Evolutionary conservation across 2,329 filamentous ascomycete species (phyloP).

Genomic region (Aureobasidium leucospermi): DNA sequence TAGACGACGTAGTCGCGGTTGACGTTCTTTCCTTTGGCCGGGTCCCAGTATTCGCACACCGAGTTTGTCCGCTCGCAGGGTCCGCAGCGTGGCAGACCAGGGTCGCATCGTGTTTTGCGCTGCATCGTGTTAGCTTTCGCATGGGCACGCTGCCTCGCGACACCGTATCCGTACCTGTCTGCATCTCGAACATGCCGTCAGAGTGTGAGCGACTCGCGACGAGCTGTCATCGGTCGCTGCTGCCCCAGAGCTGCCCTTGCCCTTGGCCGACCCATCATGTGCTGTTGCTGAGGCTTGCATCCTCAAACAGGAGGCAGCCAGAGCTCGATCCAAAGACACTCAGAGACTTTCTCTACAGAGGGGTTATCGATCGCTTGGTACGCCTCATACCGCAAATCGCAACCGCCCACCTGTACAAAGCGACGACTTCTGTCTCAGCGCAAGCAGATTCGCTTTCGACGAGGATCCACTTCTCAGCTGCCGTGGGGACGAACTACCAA

Average conservation of each 20-base stretch:
- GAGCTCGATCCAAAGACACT: not conserved
- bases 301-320: not conserved
- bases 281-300: conserved; percentile 11
- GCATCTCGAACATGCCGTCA: conserved; percentile 74
- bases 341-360: not conserved
- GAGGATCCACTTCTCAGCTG: conserved; percentile 10
- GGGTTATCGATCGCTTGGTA: not conserved
- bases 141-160: not conserved
- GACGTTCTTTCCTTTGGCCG: conserved; percentile 75
- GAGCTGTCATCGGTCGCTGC: conserved; percentile 31
- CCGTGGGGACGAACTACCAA: not conserved
- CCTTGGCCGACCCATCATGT: not conserved
- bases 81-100: conserved; percentile 80
- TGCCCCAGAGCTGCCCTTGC: not conserved
- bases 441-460: not conserved
- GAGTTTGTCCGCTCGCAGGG: conserved; percentile 90
- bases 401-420: not conserved
- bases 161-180: conserved; percentile 49
- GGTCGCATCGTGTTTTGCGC: conserved; percentile 95
- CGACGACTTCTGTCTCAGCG: not conserved
- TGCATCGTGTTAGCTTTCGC: conserved; percentile 31
- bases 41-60: conserved; percentile 91
- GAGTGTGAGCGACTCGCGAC: conserved; percentile 64
- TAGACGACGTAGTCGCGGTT: conserved; percentile 88
- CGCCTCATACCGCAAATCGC: conserved; percentile 2